Conservation (phyloP, 495 filamentous ascomycete genomes). For the Xylaria sp. region DNA sequence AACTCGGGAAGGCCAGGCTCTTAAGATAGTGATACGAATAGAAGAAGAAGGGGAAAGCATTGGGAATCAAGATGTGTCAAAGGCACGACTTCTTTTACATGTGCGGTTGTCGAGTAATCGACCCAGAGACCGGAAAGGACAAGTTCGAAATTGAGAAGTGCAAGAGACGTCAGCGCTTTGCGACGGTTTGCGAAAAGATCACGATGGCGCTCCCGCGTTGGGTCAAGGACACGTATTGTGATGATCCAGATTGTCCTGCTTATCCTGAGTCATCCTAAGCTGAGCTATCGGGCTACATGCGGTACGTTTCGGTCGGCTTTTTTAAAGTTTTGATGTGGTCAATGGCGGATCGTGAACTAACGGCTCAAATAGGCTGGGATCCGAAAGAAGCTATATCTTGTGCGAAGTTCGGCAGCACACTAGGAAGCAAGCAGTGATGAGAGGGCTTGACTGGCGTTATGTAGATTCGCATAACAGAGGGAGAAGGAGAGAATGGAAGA, state of each 20-base stretch:
- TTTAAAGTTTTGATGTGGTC: background rate
- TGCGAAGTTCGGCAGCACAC: background rate
- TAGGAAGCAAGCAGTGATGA: background rate
- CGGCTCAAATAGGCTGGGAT: background rate
- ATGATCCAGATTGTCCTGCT: slow-evolving; percentile 10
- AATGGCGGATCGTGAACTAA: background rate
- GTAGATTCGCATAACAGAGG: too few relatives aligned
- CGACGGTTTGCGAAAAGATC: slow-evolving; percentile 18
- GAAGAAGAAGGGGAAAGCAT: background rate
- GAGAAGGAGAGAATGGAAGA: background rate
- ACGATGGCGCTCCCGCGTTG: slow-evolving; percentile 22
- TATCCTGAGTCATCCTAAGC: background rate
- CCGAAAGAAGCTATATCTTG: background rate
- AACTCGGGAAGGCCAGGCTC: background rate
- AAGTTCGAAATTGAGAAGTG: slow-evolving; percentile 12
- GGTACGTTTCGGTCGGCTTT: background rate
- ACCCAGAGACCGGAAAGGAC: background rate
- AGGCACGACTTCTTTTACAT: slow-evolving; percentile 26
- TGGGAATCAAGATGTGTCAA: slow-evolving; percentile 15
- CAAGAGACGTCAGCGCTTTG: slow-evolving; percentile 6
- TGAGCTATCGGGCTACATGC: background rate
- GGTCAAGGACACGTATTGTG: slow-evolving; percentile 17
- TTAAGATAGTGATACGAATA: background rate
- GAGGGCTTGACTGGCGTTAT: background rate
- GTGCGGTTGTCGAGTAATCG: slow-evolving; percentile 24